A percentile compares a stretch with the other conserved stretches of the same genome.
These are phyloP conservation scores for Malus hybrid DNA, from an alignment of 331 rosid genomes.

Conservation along the genomic window DNA sequence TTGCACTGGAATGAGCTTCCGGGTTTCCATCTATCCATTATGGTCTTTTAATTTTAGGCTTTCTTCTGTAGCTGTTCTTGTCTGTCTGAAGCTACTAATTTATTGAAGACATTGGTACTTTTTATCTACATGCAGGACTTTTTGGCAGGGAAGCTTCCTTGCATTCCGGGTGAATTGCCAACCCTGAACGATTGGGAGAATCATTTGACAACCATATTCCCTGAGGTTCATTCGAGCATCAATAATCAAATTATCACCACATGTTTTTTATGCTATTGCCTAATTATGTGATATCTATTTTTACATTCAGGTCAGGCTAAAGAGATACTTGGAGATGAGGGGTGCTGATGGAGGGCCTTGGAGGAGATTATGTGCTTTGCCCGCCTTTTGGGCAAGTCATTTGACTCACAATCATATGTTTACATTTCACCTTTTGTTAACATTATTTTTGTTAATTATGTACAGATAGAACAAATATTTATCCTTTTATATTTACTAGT, in stretches of 20 bases:
- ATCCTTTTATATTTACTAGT: background rate
- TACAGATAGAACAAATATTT: background rate
- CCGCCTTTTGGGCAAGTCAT: constrained; percentile 83
- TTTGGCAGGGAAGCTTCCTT: constrained; percentile 75
- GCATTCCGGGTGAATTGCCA: constrained; percentile 83
- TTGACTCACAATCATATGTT: background rate
- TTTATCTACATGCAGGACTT: constrained; percentile 59
- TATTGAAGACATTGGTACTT: constrained; percentile 7
- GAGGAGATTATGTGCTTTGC: constrained; percentile 98
- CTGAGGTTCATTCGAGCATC: constrained; percentile 49
- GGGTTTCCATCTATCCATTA: constrained; percentile 68
- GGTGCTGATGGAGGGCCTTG: constrained; percentile 99
- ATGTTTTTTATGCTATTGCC: constrained; percentile 9
- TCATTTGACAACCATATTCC: constrained; percentile 88
- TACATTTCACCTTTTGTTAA: too few species aligned
- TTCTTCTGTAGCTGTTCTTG: constrained; percentile 18
- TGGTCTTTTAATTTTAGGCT: constrained; percentile 26
- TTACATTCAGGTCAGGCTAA: constrained; percentile 51
- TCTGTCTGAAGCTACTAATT: background rate
- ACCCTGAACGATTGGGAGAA: constrained; percentile 90
- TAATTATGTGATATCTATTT: constrained; percentile 11
- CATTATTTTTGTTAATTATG: too few species aligned
- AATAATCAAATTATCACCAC: constrained; percentile 11
- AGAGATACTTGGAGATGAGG: constrained; percentile 73
- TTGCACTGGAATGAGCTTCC: constrained; percentile 92